These are phyloP conservation scores for Blastobotrys aristatus DNA, from an alignment of 1,139 yeast genomes.

Conservation along the genomic window DNA sequence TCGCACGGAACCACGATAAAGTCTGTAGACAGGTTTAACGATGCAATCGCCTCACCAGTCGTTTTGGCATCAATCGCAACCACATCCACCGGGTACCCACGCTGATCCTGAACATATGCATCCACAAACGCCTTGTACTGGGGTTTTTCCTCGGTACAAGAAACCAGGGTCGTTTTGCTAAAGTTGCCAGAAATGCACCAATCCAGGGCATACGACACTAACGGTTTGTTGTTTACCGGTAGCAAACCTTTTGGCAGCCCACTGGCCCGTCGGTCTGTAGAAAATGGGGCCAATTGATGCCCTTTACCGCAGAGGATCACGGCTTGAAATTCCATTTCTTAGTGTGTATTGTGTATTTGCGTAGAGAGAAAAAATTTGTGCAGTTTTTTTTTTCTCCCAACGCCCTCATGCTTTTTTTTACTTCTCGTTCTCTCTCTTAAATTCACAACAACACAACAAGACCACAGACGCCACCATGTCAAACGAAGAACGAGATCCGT, in stretches of 20 bases:
- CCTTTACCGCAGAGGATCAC: slow-evolving; percentile 87
- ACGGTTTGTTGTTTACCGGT: slow-evolving; percentile 88
- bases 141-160: slow-evolving; percentile 30
- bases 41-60: slow-evolving; percentile 59
- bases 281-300: slow-evolving; percentile 60
- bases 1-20: slow-evolving; percentile 89
- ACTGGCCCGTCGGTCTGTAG: slow-evolving; percentile 43
- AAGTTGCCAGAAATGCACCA: slow-evolving; percentile 81
- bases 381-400: not conserved
- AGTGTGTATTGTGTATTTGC: not conserved
- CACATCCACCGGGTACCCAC: slow-evolving; percentile 17
- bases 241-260: slow-evolving; percentile 75
- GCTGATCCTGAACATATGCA: not conserved
- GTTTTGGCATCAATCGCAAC: slow-evolving; percentile 18
- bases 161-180: slow-evolving; percentile 45
- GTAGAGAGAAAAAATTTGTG: not conserved
- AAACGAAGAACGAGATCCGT: slow-evolving; percentile 30
- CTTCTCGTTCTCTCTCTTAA: not conserved
- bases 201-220: slow-evolving; percentile 79
- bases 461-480: not conserved
- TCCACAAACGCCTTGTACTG: slow-evolving; percentile 7
- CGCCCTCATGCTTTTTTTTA: too few relatives aligned
- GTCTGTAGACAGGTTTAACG: slow-evolving; percentile 45
- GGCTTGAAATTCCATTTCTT: slow-evolving; percentile 83
- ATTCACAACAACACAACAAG: not conserved